A percentile compares a stretch with the other conserved stretches of the same genome.
Evolutionary conservation across 2,329 filamentous ascomycete genomes (phyloP).

Genomic region (Didymella pomorum): DNA sequence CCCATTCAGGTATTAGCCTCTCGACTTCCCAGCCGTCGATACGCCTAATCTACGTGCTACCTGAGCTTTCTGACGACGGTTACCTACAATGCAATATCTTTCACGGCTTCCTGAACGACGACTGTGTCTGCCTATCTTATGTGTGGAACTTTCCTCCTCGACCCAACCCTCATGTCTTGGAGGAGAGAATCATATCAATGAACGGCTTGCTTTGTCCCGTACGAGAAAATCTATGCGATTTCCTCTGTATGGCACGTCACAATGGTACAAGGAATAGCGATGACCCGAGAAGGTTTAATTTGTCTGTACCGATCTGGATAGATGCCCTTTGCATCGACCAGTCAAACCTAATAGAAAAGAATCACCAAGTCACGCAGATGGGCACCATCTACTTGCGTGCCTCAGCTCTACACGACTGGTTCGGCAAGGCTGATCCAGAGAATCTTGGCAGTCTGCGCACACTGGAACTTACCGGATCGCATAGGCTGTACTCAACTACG

Average conservation of each 20-base stretch:
- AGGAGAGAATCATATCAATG: too few relatives aligned
- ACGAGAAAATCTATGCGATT: neutral
- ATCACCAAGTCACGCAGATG: conserved; percentile 6
- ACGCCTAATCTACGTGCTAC: neutral
- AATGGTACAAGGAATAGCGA: neutral
- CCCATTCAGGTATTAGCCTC: too few relatives aligned
- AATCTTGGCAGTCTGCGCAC: too few relatives aligned
- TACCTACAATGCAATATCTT: neutral
- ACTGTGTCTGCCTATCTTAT: neutral
- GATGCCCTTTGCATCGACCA: conserved; percentile 4
- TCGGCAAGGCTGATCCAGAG: neutral
- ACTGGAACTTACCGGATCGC: too few relatives aligned
- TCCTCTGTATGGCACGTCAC: neutral
- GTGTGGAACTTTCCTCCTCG: conserved; percentile 2
- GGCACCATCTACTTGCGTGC: neutral
- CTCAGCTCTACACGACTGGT: neutral
- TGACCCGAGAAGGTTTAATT: neutral
- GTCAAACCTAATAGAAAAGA: neutral
- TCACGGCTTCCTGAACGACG: neutral
- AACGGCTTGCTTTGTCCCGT: neutral
- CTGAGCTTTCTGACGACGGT: neutral
- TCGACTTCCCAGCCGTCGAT: neutral
- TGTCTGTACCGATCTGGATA: neutral
- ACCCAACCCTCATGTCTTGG: too few relatives aligned
- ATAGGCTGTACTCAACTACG: too few relatives aligned